Evolutionary conservation across 2,329 filamentous ascomycete species (phyloP).

Genomic region (Aspergillus sp.): DNA sequence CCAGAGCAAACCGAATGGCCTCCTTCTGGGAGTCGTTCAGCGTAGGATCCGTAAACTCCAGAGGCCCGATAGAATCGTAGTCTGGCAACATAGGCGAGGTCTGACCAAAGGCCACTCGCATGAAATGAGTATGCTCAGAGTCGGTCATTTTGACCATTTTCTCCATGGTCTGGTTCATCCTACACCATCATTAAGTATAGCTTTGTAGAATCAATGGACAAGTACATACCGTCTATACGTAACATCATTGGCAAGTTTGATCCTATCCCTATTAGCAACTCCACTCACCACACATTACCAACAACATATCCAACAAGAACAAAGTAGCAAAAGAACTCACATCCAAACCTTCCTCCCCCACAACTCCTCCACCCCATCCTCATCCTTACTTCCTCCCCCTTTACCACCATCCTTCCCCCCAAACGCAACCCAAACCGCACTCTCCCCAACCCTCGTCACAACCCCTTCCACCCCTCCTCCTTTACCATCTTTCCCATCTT

Average conservation of each 20-base stretch:
- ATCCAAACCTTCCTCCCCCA: constrained; percentile 63
- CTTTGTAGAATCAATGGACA: neutral
- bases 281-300: neutral
- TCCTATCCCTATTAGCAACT: neutral
- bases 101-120: constrained; percentile 63
- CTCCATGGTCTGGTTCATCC: constrained; percentile 66
- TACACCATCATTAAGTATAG: constrained; percentile 22
- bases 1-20: constrained; percentile 76
- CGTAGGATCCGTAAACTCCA: constrained; percentile 58
- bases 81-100: constrained; percentile 55
- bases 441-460: constrained; percentile 48
- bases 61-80: constrained; percentile 44
- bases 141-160: constrained; percentile 58
- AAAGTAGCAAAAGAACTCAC: constrained; percentile 46
- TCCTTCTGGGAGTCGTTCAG: constrained; percentile 65
- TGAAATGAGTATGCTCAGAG: constrained; percentile 58
- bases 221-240: constrained; percentile 60
- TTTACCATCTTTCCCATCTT: constrained; percentile 22
- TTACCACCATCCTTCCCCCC: constrained; percentile 42
- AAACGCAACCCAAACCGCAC: constrained; percentile 48
- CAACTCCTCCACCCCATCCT: constrained; percentile 51
- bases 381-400: constrained; percentile 34
- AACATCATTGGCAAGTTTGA: constrained; percentile 66
- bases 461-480: constrained; percentile 46
- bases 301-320: no score